Base-by-base conservation (phyloP, 1,284 basidiomycete genomes). In the Boletus sp. region DNA sequence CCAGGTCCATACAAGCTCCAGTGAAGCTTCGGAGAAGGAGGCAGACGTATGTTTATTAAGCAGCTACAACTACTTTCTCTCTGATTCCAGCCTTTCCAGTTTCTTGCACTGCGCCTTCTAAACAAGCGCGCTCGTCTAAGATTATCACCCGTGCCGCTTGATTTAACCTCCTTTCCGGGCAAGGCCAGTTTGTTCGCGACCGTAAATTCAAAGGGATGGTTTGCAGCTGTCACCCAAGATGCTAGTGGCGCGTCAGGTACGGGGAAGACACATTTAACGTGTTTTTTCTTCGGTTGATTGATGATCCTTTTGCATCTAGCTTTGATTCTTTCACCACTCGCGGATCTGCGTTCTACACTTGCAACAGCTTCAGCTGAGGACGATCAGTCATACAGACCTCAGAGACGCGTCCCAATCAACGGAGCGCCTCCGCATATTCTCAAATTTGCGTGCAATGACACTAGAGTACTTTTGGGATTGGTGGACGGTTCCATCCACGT, bases 111-210 rank as follows among this genome's bases (percentile, higher is more conserved):
- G 16, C 70, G 72, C 10, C 65, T 76, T n/a, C 48, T 79, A 32
- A 78, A 77, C 58, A 88, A 83, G 59, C 76, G 79, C 47, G 69
- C 76, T 30, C 80, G 85, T 51, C 70, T 84, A 37, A 72, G 73
- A 44, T 62, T 88, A 10, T 88, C 85, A 12, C 62, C 71, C 5
- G 59, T 73, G 17, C 69, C 73, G 2, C 62, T 82, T 16, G 68
- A 72, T 50, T 67, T 76, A 19, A 60, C 74, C 13, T 51, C 69
- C 2, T 57, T 74, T 40, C 69, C 72, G 1, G 65, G 65, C 9
- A 73, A 68, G 44, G 55, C 63, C 50, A 56, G 70, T 55, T 61
- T 84, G 16, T 77, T 89, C 54, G 73, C 78, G 5, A 69, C 77
- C 4, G 73, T 80, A 2, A 84, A 82, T 58, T 64, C 69, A 12